A percentile compares a stretch with the other conserved stretches of the same genome.
Evolutionary conservation across 1,139 yeast species (phyloP).

Genomic region (Yarrowia galli): DNA sequence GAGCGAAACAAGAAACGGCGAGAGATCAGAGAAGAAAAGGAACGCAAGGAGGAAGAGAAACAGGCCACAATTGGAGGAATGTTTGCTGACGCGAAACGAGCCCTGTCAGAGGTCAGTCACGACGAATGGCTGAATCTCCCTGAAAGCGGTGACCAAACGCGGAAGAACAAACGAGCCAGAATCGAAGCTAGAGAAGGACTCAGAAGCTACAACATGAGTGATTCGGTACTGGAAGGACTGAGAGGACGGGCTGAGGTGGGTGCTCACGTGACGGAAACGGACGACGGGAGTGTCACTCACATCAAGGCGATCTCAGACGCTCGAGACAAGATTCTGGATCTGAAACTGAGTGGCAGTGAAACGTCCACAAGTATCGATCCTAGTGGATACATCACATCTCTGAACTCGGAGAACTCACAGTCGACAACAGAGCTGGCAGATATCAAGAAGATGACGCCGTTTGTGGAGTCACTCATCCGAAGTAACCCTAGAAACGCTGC

Average conservation of each 20-base stretch:
- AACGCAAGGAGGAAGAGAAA: conserved; percentile 45
- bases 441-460: conserved; percentile 61
- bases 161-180: conserved; percentile 75
- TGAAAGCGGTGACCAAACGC: conserved; percentile 87
- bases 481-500: conserved; percentile 76
- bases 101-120: conserved; percentile 63
- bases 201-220: conserved; percentile 85
- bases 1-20: conserved; percentile 53
- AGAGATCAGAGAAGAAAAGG: conserved; percentile 48
- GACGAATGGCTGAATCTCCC: conserved; percentile 86
- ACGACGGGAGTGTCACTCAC: conserved; percentile 53
- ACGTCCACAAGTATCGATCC: conserved; percentile 49
- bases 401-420: conserved; percentile 44
- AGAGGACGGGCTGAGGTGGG: conserved; percentile 52
- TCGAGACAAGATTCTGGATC: conserved; percentile 59
- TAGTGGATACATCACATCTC: conserved; percentile 54
- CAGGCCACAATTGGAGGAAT: conserved; percentile 54
- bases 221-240: conserved; percentile 57
- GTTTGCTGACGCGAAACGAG: conserved; percentile 68
- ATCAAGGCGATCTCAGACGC: conserved; percentile 61
- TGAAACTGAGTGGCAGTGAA: conserved; percentile 51
- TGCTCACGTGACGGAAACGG: conserved; percentile 43
- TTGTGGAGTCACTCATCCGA: conserved; percentile 72
- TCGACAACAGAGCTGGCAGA: conserved; percentile 57
- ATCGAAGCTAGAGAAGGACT: conserved; percentile 68